Base-by-base conservation (phyloP, 768 basidiomycete genomes). In the Lactarius hengduanensis region DNA sequence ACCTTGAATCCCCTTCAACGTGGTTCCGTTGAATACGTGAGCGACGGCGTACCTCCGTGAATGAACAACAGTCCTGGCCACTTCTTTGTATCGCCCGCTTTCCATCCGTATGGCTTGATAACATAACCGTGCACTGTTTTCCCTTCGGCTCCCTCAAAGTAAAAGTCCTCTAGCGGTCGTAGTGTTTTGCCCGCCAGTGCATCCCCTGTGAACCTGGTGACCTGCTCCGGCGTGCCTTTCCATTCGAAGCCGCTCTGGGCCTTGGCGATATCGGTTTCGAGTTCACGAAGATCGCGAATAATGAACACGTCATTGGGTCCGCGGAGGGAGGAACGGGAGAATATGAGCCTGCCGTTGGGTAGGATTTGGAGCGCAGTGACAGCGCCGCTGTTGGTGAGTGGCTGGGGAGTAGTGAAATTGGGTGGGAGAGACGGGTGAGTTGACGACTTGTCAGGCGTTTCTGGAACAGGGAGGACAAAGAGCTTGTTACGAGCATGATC, bases 111-210 rank as follows among this genome's bases (percentile, higher is more conserved):
- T 9, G 96, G 96, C 70, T 88, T 92, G 62, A 94, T 69, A 16
- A 86, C 78, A 89, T 89, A 98, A 6, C 93, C 94, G 55, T 97
- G 95, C 18, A 98, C 87, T 36, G 84, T 73, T 74, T 83, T 84
- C 11, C 85, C 84, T 70, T 88, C 77, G 3, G 91, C 92, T 11
- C 96, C 96, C 66, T 86, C 83, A 79, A 97, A 98, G 87, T 89
- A 94, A 73, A 98, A 92, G 64, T 92, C 87, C 71, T 96, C 89
- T 16, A 89, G 91, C 9, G 75, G 72, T 63, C 79, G 78, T 45
- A 96, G 79, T 28, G 77, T 64, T 76, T 90, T 92, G 9, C 78
- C 82, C 59, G 81, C 76, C 59, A 94, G 76, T 7, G 80, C 81
- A 10, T 80, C 74, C 50, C 78, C 80, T 0, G 89, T 83, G 74